phyloP scores from a whole-genome alignment of 2,329 filamentous ascomycete species.

The Alternaria sp. region DNA sequence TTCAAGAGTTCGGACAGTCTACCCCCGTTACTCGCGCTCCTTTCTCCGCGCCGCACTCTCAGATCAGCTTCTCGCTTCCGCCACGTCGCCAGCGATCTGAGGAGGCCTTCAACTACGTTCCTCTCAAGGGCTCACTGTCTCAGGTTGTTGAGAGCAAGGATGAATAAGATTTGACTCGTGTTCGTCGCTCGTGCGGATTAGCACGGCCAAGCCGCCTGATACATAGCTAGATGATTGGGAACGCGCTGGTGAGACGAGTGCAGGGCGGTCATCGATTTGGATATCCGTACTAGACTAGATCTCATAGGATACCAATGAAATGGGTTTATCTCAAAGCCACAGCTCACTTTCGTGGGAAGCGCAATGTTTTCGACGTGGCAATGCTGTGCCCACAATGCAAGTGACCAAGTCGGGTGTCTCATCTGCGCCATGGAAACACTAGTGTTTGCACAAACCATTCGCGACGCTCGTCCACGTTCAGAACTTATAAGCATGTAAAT shows the following conservation, averaged over 20 bases:
- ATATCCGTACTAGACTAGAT: not conserved
- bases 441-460: not conserved
- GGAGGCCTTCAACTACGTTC: not conserved
- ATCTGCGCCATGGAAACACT: not conserved
- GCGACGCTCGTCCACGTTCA: not conserved
- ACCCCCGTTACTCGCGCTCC: conserved; percentile 1
- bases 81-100: conserved; percentile 9
- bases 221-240: not conserved
- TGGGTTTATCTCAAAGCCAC: not conserved
- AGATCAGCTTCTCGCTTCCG: conserved; percentile 14
- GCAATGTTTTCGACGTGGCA: not conserved
- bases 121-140: not conserved
- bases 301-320: not conserved
- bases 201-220: not conserved
- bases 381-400: not conserved
- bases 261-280: too few relatives aligned
- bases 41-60: conserved; percentile 20
- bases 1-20: conserved; percentile 25
- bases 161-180: not conserved
- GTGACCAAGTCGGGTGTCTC: not conserved
- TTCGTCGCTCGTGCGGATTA: not conserved
- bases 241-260: not conserved
- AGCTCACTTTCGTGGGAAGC: not conserved
- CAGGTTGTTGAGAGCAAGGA: conserved; percentile 9
- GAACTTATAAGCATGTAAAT: not conserved